A percentile compares a stretch with the other conserved stretches of the same genome.
These are phyloP conservation scores for Lobosporangium transversale DNA, from an alignment of 192 early-diverging fungal genomes.

Conservation along the genomic window DNA sequence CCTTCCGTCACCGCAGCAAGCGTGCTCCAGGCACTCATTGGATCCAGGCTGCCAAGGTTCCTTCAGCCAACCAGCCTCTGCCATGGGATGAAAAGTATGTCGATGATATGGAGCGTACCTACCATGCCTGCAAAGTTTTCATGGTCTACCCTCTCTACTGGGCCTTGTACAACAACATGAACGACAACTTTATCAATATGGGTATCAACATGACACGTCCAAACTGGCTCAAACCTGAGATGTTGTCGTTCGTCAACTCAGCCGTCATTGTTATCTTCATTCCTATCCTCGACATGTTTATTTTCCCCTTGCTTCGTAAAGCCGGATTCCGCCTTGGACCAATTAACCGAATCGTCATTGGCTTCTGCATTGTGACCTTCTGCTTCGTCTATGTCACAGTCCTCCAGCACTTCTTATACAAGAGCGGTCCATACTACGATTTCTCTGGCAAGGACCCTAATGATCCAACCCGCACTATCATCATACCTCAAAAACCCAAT, in stretches of 20 bases:
- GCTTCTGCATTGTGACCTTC: slow-evolving; percentile 64
- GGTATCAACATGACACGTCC: slow-evolving; percentile 65
- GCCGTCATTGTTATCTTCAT: slow-evolving; percentile 67
- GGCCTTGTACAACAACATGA: slow-evolving; percentile 72
- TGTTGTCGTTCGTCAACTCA: slow-evolving; percentile 57
- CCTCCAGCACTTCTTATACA: slow-evolving; percentile 70
- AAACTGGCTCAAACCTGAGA: slow-evolving; percentile 40
- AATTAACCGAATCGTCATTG: slow-evolving; percentile 67
- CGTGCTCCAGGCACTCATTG: slow-evolving; percentile 37
- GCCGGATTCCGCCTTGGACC: slow-evolving; percentile 66
- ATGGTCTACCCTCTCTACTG: slow-evolving; percentile 70
- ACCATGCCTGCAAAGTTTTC: slow-evolving; percentile 73
- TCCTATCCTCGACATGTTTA: slow-evolving; percentile 64
- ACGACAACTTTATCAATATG: slow-evolving; percentile 72
- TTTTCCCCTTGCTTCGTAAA: slow-evolving; percentile 68
- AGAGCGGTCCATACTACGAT: slow-evolving; percentile 61
- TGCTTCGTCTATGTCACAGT: slow-evolving; percentile 68
- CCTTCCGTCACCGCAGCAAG: slow-evolving; percentile 42
- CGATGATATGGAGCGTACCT: slow-evolving; percentile 61
- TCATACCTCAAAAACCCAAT: slow-evolving; percentile 5
- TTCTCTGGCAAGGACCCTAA: slow-evolving; percentile 53
- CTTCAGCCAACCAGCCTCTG: slow-evolving; percentile 42
- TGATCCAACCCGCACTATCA: slow-evolving; percentile 14
- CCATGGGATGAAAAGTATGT: slow-evolving; percentile 69
- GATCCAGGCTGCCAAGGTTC: slow-evolving; percentile 57